Conservation (phyloP, 805 yeast species). For the Metschnikowia amazonensis region DNA sequence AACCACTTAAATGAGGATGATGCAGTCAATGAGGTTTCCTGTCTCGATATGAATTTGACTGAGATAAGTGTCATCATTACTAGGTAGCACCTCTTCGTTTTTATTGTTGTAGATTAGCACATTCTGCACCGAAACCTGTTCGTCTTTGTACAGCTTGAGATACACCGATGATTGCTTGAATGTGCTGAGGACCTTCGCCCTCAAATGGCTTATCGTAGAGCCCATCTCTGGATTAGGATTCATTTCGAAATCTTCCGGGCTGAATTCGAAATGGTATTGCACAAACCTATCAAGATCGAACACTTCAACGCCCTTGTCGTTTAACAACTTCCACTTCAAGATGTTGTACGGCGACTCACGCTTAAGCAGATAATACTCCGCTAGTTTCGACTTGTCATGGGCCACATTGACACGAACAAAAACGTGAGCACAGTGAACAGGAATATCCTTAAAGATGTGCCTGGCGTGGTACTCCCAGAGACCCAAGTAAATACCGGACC, state of each 20-base stretch:
- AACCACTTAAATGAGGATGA: constrained; percentile 9
- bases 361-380: constrained; percentile 29
- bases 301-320: constrained; percentile 17
- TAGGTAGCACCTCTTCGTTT: constrained; percentile 22
- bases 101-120: constrained; percentile 32
- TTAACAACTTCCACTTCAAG: constrained; percentile 14
- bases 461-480: constrained; percentile 52
- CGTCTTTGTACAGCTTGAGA: constrained; percentile 14
- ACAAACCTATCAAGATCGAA: constrained; percentile 26
- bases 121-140: constrained; percentile 12
- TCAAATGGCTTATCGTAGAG: constrained; percentile 59
- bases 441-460: constrained; percentile 65
- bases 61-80: constrained; percentile 28
- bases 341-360: constrained; percentile 25
- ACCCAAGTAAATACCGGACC: constrained; percentile 39
- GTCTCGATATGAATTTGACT: constrained; percentile 40
- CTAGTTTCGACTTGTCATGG: constrained; percentile 17
- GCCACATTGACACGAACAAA: constrained; percentile 49
- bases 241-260: constrained; percentile 71
- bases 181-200: constrained; percentile 52
- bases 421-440: constrained; percentile 76
- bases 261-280: constrained; percentile 68
- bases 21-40: constrained; percentile 36
- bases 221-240: constrained; percentile 64
- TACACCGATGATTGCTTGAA: constrained; percentile 42